These are phyloP conservation scores for Sindora glabra DNA, from an alignment of 306 rosid genomes.

Conservation along the genomic window DNA sequence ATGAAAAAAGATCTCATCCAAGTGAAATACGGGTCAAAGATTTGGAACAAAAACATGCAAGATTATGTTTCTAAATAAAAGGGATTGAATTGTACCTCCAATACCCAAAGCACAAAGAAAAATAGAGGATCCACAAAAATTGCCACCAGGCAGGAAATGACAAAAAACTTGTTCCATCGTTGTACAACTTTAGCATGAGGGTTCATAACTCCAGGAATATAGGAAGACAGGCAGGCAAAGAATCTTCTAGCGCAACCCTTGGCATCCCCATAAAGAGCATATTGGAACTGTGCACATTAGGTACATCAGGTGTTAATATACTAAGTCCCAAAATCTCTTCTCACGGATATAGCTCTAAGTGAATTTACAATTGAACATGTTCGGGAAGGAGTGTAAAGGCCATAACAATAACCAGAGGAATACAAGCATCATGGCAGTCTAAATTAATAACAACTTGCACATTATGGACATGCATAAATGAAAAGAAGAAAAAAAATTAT, in stretches of 20 bases:
- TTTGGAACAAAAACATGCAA: background rate
- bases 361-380: background rate
- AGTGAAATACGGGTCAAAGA: background rate
- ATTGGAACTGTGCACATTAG: conserved; percentile 51
- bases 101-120: conserved; percentile 55
- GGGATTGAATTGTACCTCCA: conserved; percentile 26
- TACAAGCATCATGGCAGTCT: background rate
- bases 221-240: conserved; percentile 36
- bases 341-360: background rate
- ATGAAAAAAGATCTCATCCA: background rate
- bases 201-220: conserved; percentile 70
- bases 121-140: conserved; percentile 77
- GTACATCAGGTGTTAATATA: background rate
- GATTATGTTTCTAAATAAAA: background rate
- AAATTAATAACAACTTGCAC: background rate
- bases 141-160: conserved; percentile 56
- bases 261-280: conserved; percentile 68
- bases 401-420: background rate
- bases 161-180: conserved; percentile 67
- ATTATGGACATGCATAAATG: background rate
- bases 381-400: background rate
- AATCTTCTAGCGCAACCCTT: conserved; percentile 60
- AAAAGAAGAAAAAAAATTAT: too few relatives aligned
- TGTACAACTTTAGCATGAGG: conserved; percentile 73
- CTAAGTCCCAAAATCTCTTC: background rate